Evolutionary conservation across 768 basidiomycete species (phyloP).

Genomic region (Suillus variegatus): DNA sequence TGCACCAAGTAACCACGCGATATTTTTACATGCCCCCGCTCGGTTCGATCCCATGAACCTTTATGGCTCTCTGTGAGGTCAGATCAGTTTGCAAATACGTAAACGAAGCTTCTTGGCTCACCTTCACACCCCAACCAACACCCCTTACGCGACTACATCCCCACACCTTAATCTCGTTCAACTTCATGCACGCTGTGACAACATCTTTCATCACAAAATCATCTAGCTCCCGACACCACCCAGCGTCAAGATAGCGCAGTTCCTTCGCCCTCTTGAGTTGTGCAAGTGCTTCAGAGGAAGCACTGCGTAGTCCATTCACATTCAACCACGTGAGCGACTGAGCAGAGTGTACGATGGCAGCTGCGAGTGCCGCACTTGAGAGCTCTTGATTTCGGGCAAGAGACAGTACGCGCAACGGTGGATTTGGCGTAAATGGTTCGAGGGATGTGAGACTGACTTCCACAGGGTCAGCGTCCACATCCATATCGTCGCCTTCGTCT

Average conservation of each 20-base stretch:
- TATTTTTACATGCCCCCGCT: conserved; percentile 20
- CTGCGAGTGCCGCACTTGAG: conserved; percentile 52
- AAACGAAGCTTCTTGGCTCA: conserved; percentile 22
- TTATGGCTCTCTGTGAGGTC: conserved; percentile 23
- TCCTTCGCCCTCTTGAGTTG: conserved; percentile 37
- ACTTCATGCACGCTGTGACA: conserved; percentile 43
- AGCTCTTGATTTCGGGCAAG: conserved; percentile 64
- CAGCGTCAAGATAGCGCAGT: conserved; percentile 68
- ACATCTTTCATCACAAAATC: conserved; percentile 80
- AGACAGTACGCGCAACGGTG: conserved; percentile 54
- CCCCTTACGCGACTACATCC: conserved; percentile 53
- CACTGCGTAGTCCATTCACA: conserved; percentile 78
- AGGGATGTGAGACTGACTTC: not conserved
- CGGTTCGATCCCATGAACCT: conserved; percentile 44
- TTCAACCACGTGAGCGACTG: conserved; percentile 55
- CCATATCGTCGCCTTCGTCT: conserved; percentile 22
- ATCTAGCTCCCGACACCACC: conserved; percentile 83
- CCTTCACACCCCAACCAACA: conserved; percentile 46
- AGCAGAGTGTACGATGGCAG: conserved; percentile 72
- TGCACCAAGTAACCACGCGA: conserved; percentile 24
- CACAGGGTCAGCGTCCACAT: conserved; percentile 15
- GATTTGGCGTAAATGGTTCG: conserved; percentile 32
- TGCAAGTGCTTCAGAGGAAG: conserved; percentile 48
- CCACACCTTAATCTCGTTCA: conserved; percentile 53
- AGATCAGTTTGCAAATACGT: conserved; percentile 5